Evolutionary conservation across 192 early-diverging fungal genomes (phyloP).

Genomic region (Podila verticillata): DNA sequence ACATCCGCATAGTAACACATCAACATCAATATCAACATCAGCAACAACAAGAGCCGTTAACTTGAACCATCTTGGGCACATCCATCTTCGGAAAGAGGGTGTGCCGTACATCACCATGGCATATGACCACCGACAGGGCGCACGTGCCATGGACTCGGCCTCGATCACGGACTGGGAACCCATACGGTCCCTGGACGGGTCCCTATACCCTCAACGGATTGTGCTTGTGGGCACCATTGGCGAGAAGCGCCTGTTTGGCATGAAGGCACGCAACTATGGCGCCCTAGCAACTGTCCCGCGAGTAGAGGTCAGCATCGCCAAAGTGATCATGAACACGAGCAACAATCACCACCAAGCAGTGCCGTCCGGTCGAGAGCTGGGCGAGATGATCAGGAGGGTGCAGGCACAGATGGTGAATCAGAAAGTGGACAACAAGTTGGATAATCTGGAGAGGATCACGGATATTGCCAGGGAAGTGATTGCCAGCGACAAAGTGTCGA

Average conservation of each 20-base stretch:
- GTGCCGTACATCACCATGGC: slow-evolving; percentile 29
- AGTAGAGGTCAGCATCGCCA: slow-evolving; percentile 22
- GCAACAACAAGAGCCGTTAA: background rate
- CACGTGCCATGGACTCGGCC: slow-evolving; percentile 19
- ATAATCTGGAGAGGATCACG: slow-evolving; percentile 27
- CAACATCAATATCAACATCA: background rate
- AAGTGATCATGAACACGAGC: slow-evolving; percentile 21
- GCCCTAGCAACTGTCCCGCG: slow-evolving; percentile 9
- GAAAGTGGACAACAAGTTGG: slow-evolving; percentile 21
- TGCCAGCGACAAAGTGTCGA: background rate
- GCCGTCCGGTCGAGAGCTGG: slow-evolving; percentile 14
- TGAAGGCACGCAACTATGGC: slow-evolving; percentile 15
- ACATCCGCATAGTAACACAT: background rate
- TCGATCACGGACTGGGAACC: slow-evolving; percentile 21
- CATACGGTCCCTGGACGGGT: background rate
- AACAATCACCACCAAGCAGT: slow-evolving; percentile 9
- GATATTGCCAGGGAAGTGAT: slow-evolving; percentile 33
- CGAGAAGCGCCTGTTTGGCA: slow-evolving; percentile 28
- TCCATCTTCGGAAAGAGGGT: slow-evolving; percentile 7
- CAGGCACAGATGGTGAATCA: slow-evolving; percentile 39
- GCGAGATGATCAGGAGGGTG: slow-evolving; percentile 12
- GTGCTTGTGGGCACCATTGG: slow-evolving; percentile 36
- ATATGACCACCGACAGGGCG: slow-evolving; percentile 36
- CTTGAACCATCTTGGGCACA: slow-evolving; percentile 16
- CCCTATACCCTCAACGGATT: background rate